A percentile compares a stretch with the other conserved stretches of the same genome.
Evolutionary conservation across 2,329 filamentous ascomycete genomes (phyloP).

Genomic region (Gliomastix tumulicola): DNA sequence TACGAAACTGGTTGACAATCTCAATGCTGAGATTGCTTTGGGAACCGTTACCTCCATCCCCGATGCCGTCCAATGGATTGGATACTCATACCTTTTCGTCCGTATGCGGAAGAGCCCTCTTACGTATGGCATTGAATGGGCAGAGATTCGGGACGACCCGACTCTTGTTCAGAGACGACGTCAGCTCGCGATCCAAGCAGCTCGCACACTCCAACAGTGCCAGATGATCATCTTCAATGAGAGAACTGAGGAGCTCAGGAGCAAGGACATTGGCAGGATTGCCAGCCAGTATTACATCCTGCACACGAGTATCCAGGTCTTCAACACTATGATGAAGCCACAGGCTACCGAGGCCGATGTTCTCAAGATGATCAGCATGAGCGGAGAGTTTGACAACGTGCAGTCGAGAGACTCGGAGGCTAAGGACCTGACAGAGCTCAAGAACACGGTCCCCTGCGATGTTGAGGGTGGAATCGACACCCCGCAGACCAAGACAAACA

Average conservation of each 20-base stretch:
- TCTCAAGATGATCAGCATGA: constrained; percentile 94
- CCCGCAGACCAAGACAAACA: constrained; percentile 89
- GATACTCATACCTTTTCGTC: constrained; percentile 96
- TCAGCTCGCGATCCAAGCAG: constrained; percentile 82
- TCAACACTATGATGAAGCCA: constrained; percentile 90
- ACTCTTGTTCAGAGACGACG: constrained; percentile 78
- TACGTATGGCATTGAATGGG: constrained; percentile 92
- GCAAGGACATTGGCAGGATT: constrained; percentile 93
- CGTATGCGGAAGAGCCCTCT: constrained; percentile 90
- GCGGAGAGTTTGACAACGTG: constrained; percentile 95
- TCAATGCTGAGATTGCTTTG: constrained; percentile 90
- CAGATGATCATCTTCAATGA: constrained; percentile 99
- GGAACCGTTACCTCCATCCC: constrained; percentile 92
- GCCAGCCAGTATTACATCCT: constrained; percentile 96
- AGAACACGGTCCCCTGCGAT: constrained; percentile 65
- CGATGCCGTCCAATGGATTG: constrained; percentile 94
- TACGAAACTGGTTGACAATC: constrained; percentile 85
- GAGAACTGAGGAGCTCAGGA: constrained; percentile 80
- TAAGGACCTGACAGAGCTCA: constrained; percentile 73
- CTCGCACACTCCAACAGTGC: constrained; percentile 77
- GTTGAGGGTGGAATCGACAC: constrained; percentile 65
- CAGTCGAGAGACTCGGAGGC: constrained; percentile 86
- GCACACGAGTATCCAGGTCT: constrained; percentile 89
- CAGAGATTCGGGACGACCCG: constrained; percentile 82
- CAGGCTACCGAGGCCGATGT: constrained; percentile 85